Percentiles rank a stretch among this genome's conserved stretches.
Evolutionary conservation across 2,329 filamentous ascomycete genomes (phyloP).

Genomic region (Akanthomyces lecanii): DNA sequence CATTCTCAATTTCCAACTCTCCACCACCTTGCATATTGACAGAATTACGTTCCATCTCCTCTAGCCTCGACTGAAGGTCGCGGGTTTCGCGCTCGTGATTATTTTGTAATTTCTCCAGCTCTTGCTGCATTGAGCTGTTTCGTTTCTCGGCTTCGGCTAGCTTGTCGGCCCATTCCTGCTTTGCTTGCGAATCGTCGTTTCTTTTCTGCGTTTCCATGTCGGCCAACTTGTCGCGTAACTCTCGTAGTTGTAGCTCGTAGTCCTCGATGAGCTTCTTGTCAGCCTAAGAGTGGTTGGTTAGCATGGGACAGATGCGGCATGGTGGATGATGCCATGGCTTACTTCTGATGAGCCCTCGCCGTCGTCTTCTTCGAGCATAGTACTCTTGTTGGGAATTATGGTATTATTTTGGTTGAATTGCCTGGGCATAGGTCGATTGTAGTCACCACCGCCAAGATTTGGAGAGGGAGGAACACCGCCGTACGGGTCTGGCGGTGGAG

Average conservation of each 20-base stretch:
- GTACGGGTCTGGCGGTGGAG: constrained; percentile 41
- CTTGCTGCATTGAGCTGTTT: constrained; percentile 74
- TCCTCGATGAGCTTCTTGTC: constrained; percentile 72
- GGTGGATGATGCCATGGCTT: constrained; percentile 18
- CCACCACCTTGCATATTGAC: constrained; percentile 25
- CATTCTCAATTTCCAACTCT: constrained; percentile 63
- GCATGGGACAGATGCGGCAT: not conserved
- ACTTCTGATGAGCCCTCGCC: constrained; percentile 57
- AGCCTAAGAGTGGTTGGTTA: constrained; percentile 37
- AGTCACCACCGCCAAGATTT: constrained; percentile 56
- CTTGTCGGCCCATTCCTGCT: constrained; percentile 69
- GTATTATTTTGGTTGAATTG: constrained; percentile 87
- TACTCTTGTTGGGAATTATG: constrained; percentile 96
- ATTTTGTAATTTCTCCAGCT: constrained; percentile 68
- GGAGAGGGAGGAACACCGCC: constrained; percentile 57
- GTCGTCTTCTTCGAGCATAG: constrained; percentile 93
- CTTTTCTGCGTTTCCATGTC: constrained; percentile 70
- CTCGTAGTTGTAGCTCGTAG: constrained; percentile 72
- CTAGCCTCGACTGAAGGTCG: constrained; percentile 60
- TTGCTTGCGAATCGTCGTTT: constrained; percentile 66
- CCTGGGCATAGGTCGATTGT: constrained; percentile 75
- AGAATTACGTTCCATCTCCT: constrained; percentile 41
- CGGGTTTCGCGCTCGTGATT: constrained; percentile 63
- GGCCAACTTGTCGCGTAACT: constrained; percentile 70
- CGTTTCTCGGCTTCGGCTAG: constrained; percentile 69